A percentile compares a stretch with the other conserved stretches of the same genome.
Conservation (phyloP, 2,329 filamentous ascomycete species). For the Paracoccidioides lutzii region DNA sequence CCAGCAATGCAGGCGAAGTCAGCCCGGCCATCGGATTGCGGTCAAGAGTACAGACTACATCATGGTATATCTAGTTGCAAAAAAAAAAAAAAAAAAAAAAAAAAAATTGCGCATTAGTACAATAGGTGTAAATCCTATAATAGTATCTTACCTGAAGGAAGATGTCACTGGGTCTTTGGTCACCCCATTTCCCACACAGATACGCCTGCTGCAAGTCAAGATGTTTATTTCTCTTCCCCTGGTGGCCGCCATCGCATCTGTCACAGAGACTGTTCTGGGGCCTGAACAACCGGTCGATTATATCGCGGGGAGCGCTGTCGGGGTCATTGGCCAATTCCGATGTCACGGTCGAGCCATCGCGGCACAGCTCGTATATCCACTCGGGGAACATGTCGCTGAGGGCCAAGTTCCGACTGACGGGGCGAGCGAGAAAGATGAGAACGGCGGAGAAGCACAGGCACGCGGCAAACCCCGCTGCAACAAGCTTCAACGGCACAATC, state of each 20-base stretch:
- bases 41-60: slow-evolving; percentile 39
- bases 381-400: slow-evolving; percentile 29
- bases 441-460: slow-evolving; percentile 3
- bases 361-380: slow-evolving; percentile 41
- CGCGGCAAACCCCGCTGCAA: background rate
- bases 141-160: slow-evolving; percentile 44
- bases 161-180: slow-evolving; percentile 49
- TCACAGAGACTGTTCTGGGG: slow-evolving; percentile 10
- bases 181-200: slow-evolving; percentile 55
- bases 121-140: no score
- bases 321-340: slow-evolving; percentile 44
- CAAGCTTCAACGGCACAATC: background rate
- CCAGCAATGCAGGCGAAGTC: slow-evolving; percentile 47
- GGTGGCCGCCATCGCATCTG: background rate
- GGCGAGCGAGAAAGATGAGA: slow-evolving; percentile 6
- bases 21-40: slow-evolving; percentile 33
- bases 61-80: slow-evolving; percentile 48
- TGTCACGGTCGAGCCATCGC: slow-evolving; percentile 42
- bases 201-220: slow-evolving; percentile 40
- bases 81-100: no score
- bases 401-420: slow-evolving; percentile 10
- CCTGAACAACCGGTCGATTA: slow-evolving; percentile 45
- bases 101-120: background rate
- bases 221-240: background rate
- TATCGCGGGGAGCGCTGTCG: slow-evolving; percentile 38